These are phyloP conservation scores for Erysimum cheiri DNA, from an alignment of 441 rosid species.

Conservation along the genomic window DNA sequence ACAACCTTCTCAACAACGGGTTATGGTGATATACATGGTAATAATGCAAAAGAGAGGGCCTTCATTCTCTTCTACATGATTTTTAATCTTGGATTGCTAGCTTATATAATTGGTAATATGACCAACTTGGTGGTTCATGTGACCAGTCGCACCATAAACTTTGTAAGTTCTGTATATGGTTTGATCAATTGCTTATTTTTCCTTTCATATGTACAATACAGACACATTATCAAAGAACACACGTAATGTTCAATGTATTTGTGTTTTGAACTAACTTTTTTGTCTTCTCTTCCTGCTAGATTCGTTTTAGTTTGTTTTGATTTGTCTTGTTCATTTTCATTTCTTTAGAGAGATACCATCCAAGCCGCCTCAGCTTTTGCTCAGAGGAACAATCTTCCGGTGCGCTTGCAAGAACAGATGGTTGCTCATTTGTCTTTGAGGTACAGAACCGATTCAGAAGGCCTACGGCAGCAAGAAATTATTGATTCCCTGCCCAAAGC, in stretches of 20 bases:
- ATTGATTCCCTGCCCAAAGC: slow-evolving; percentile 87
- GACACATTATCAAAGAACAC: neutral
- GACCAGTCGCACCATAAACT: slow-evolving; percentile 72
- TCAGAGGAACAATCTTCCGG: slow-evolving; percentile 73
- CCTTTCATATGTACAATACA: neutral
- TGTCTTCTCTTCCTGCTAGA: slow-evolving; percentile 1
- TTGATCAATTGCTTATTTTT: slow-evolving; percentile 18
- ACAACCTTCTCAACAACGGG: slow-evolving; percentile 84
- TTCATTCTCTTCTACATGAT: slow-evolving; percentile 67
- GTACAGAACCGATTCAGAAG: slow-evolving; percentile 84
- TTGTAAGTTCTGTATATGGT: slow-evolving; percentile 58
- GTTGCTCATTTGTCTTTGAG: slow-evolving; percentile 81
- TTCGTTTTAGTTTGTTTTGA: neutral
- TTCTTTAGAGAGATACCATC: slow-evolving; percentile 76
- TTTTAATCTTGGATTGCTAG: slow-evolving; percentile 70
- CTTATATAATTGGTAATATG: slow-evolving; percentile 89
- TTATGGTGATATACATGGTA: slow-evolving; percentile 88
- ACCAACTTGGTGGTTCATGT: slow-evolving; percentile 85
- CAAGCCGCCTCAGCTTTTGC: slow-evolving; percentile 78
- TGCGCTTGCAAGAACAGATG: slow-evolving; percentile 87
- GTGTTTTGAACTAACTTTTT: neutral
- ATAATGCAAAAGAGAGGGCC: slow-evolving; percentile 65
- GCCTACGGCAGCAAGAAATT: slow-evolving; percentile 87
- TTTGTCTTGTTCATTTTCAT: neutral
- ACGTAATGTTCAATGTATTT: neutral